Conservation (phyloP, 495 filamentous ascomycete genomes). For the Aspergillus mulundensis region DNA sequence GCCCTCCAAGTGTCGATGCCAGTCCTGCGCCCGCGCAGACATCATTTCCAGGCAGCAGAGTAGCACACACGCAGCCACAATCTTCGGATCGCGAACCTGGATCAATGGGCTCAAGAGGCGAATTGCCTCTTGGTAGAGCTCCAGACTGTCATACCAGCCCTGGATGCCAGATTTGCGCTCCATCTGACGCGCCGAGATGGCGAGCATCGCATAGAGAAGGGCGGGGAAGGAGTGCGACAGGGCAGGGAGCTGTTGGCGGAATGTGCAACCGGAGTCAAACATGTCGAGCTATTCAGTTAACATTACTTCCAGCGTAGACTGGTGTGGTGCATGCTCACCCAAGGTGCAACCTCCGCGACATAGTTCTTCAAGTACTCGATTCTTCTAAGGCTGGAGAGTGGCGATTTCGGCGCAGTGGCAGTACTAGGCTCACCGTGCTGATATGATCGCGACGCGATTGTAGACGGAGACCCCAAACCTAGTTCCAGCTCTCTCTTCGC, state of each 20-base stretch:
- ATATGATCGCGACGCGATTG: background rate
- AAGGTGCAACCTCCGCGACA: slow-evolving; percentile 42
- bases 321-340: slow-evolving; percentile 20
- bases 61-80: slow-evolving; percentile 38
- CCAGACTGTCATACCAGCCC: slow-evolving; percentile 38
- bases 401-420: slow-evolving; percentile 3
- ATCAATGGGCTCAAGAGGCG: slow-evolving; percentile 32
- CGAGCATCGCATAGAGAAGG: slow-evolving; percentile 38
- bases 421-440: background rate
- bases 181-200: slow-evolving; percentile 41
- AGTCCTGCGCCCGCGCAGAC: slow-evolving; percentile 43
- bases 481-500: background rate
- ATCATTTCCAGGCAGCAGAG: slow-evolving; percentile 48
- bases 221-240: slow-evolving; percentile 37
- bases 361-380: slow-evolving; percentile 44
- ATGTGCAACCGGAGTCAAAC: slow-evolving; percentile 44
- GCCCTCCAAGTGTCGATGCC: slow-evolving; percentile 46
- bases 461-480: background rate
- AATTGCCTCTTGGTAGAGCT: slow-evolving; percentile 46
- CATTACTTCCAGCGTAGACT: background rate
- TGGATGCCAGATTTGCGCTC: slow-evolving; percentile 36
- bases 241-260: slow-evolving; percentile 37
- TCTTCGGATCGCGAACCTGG: slow-evolving; percentile 36
- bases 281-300: slow-evolving; percentile 39
- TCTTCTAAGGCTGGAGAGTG: slow-evolving; percentile 22